Percentiles rank a stretch among this genome's conserved stretches.
Evolutionary conservation across 2,329 filamentous ascomycete genomes (phyloP).

Genomic region (Cladophialophora yegresii): DNA sequence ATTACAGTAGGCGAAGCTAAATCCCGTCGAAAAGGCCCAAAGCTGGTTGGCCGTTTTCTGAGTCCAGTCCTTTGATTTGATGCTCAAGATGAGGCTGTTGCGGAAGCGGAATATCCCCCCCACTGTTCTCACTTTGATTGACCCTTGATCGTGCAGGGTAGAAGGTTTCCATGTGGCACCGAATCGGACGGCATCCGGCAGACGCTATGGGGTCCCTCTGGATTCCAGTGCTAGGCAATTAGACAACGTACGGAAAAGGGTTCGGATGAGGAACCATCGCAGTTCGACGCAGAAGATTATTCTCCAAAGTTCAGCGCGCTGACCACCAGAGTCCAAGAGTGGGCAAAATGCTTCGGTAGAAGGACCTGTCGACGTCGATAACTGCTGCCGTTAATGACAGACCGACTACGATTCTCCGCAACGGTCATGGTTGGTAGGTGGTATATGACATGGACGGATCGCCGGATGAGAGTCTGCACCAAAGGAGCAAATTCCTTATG

Average conservation of each 20-base stretch:
- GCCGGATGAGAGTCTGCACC: background rate
- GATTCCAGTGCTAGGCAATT: background rate
- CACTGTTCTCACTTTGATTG: background rate
- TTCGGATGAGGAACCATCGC: background rate
- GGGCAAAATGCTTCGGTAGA: background rate
- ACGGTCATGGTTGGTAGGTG: background rate
- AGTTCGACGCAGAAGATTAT: background rate
- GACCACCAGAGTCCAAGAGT: background rate
- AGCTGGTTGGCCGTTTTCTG: background rate
- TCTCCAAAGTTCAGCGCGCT: background rate
- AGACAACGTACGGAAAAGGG: background rate
- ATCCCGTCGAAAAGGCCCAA: background rate
- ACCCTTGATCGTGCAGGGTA: background rate
- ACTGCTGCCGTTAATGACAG: background rate
- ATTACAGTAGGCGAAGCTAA: background rate
- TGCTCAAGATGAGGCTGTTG: slow-evolving; percentile 6
- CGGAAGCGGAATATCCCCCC: slow-evolving; percentile 2
- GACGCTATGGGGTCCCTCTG: background rate
- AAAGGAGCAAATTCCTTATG: background rate
- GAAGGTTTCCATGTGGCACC: slow-evolving; percentile 1
- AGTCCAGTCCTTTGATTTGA: background rate
- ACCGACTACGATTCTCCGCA: background rate
- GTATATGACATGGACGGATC: background rate
- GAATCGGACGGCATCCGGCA: slow-evolving; percentile 9
- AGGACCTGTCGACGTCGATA: background rate